These are phyloP conservation scores for Fusarium guadeloupense DNA, from an alignment of 2,329 filamentous ascomycete genomes.

Conservation along the genomic window DNA sequence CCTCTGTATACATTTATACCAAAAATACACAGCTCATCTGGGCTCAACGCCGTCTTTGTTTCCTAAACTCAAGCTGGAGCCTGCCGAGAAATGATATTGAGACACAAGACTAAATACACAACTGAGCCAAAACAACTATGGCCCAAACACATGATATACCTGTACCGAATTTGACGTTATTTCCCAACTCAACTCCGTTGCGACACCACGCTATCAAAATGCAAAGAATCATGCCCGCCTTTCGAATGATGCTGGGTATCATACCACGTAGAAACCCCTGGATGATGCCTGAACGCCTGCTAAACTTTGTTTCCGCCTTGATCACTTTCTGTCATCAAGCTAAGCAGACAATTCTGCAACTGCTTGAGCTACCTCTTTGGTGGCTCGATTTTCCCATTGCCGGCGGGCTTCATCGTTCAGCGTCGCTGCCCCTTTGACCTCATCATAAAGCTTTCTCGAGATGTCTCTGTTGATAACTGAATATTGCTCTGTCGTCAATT, in stretches of 20 bases:
- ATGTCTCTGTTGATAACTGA: slow-evolving; percentile 91
- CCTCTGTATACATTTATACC: neutral
- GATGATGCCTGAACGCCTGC: slow-evolving; percentile 46
- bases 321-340: slow-evolving; percentile 50
- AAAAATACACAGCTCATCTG: neutral
- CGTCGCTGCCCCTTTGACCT: slow-evolving; percentile 62
- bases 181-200: slow-evolving; percentile 37
- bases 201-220: slow-evolving; percentile 42
- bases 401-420: slow-evolving; percentile 73
- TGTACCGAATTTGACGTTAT: slow-evolving; percentile 19
- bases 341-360: slow-evolving; percentile 66
- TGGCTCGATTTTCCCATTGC: slow-evolving; percentile 79
- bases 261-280: slow-evolving; percentile 42
- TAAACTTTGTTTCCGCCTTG: slow-evolving; percentile 39
- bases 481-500: slow-evolving; percentile 88
- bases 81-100: slow-evolving; percentile 29
- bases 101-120: slow-evolving; percentile 35
- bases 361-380: slow-evolving; percentile 80
- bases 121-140: slow-evolving; percentile 21
- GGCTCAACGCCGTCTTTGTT: neutral
- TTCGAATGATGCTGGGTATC: slow-evolving; percentile 49
- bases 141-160: slow-evolving; percentile 26
- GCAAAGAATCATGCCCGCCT: slow-evolving; percentile 41
- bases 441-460: slow-evolving; percentile 86
- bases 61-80: slow-evolving; percentile 26